Base-by-base conservation (phyloP, 2,329 filamentous ascomycete genomes). In the Pseudocercospora pini-densiflorae region DNA sequence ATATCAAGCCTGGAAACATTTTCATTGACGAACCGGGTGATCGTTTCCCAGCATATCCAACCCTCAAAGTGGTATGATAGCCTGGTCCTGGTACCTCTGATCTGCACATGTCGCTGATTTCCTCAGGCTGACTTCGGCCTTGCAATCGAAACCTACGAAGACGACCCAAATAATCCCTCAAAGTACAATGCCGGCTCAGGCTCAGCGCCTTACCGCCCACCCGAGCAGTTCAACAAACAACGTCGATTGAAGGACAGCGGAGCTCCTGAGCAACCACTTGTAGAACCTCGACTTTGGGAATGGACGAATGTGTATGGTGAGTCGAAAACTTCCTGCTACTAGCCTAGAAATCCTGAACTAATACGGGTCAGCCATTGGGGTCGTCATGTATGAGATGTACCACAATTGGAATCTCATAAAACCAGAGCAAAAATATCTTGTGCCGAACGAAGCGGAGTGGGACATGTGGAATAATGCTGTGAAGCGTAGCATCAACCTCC, bases 1-100 rank as follows among this genome's bases (percentile, higher is more conserved):
- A 97, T 79, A 96, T 97, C 86, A 97, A 97, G 82, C 94, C 94
- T 0, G 93, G 97, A 84, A 97, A 97, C 84, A 95, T 97, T 79
- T 97, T 97, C 79, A 85, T 97, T 14, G 63, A 61, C 12, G 19
- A 36, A 36, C 53, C 61, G 5, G 16, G 36, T 21, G 19, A 14
- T 16, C 29, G 43, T 0, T 66, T 64, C 31, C 29, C 58, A 24
- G 10, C 12, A 12, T 69, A 66, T 36, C 67, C 67, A 5, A 62
- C 60, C 16, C 49, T 57, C 49, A 60, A 61, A 31, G 19, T 64
- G 31, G 63, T 55, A 31, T 27, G 51, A 19, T 19, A 43, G 40
- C 40, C 47, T 24, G 47, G 23, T 14, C 7, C 7, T 29, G 1
- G 27, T 54, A 31, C 8, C n/a, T 55, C 16, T 16, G 16, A 4